phyloP scores from a whole-genome alignment of 306 rosid species.

The Chamaecrista fasciculata region DNA sequence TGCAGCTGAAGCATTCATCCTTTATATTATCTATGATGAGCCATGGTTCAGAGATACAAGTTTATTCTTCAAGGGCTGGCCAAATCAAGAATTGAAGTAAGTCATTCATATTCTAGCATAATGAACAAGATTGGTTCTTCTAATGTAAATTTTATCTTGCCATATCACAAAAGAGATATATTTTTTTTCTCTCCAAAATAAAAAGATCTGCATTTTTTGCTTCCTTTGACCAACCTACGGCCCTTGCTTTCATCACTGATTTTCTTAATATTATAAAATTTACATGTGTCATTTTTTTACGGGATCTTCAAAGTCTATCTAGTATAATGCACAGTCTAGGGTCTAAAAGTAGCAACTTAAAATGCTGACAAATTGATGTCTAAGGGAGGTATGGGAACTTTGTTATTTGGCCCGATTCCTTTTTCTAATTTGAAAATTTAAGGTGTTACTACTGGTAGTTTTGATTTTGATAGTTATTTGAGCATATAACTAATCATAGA shows the following conservation, averaged over 20 bases:
- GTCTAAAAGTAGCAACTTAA: conserved; percentile 8
- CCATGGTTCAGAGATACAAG: conserved; percentile 78
- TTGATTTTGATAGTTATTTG: conserved; percentile 16
- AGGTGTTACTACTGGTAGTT: background rate
- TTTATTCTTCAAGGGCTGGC: conserved; percentile 80
- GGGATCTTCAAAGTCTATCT: background rate
- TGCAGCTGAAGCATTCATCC: conserved; percentile 67
- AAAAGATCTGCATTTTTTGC: no score
- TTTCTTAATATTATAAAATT: conserved; percentile 17
- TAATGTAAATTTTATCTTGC: background rate
- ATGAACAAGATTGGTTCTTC: conserved; percentile 8
- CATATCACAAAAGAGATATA: conserved; percentile 14
- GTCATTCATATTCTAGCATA: conserved; percentile 35
- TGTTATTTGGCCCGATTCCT: background rate
- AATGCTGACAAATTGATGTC: background rate
- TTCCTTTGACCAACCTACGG: conserved; percentile 3
- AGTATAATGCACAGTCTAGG: background rate
- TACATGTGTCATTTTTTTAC: conserved; percentile 2
- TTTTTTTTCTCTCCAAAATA: no score
- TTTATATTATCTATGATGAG: conserved; percentile 51
- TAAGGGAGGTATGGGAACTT: conserved; percentile 14
- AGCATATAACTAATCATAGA: conserved; percentile 6
- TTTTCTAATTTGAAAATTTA: background rate
- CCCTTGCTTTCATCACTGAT: background rate
- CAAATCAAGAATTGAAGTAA: conserved; percentile 83